Evolutionary conservation across 805 yeast genomes (phyloP).

Genomic region (Candida xyloterini): DNA sequence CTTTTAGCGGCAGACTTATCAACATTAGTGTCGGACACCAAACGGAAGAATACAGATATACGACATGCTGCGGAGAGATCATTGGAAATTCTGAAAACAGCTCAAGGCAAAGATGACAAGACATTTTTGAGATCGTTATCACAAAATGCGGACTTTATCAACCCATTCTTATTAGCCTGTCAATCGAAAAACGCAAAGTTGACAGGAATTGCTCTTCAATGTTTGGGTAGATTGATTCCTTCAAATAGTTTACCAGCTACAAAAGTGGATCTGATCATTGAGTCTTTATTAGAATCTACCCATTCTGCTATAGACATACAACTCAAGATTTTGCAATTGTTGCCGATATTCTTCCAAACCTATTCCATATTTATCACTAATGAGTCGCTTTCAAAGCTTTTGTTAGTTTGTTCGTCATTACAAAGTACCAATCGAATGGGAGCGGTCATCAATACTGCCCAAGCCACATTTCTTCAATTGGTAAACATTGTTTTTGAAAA

Average conservation of each 20-base stretch:
- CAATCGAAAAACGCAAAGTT: slow-evolving; percentile 72
- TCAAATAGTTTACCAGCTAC: slow-evolving; percentile 52
- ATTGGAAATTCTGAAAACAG: slow-evolving; percentile 40
- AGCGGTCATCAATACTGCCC: slow-evolving; percentile 84
- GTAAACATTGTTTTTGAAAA: slow-evolving; percentile 75
- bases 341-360: slow-evolving; percentile 70
- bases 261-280: slow-evolving; percentile 54
- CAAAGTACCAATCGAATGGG: slow-evolving; percentile 67
- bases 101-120: slow-evolving; percentile 16
- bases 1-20: slow-evolving; percentile 58
- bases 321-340: slow-evolving; percentile 75
- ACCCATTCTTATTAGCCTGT: slow-evolving; percentile 73
- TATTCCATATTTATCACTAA: slow-evolving; percentile 58
- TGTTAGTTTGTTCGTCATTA: slow-evolving; percentile 68
- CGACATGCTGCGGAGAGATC: slow-evolving; percentile 55
- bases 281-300: slow-evolving; percentile 69
- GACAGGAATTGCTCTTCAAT: slow-evolving; percentile 67
- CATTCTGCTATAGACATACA: slow-evolving; percentile 79
- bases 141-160: slow-evolving; percentile 50
- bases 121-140: slow-evolving; percentile 30
- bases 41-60: slow-evolving; percentile 68
- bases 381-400: slow-evolving; percentile 50
- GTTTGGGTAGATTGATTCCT: slow-evolving; percentile 60
- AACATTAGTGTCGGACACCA: slow-evolving; percentile 62
- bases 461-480: slow-evolving; percentile 88